Percentiles rank a stretch among this genome's conserved stretches.
Evolutionary conservation across 2,329 filamentous ascomycete genomes (phyloP).

Genomic region (Phaeoacremonium minimum): DNA sequence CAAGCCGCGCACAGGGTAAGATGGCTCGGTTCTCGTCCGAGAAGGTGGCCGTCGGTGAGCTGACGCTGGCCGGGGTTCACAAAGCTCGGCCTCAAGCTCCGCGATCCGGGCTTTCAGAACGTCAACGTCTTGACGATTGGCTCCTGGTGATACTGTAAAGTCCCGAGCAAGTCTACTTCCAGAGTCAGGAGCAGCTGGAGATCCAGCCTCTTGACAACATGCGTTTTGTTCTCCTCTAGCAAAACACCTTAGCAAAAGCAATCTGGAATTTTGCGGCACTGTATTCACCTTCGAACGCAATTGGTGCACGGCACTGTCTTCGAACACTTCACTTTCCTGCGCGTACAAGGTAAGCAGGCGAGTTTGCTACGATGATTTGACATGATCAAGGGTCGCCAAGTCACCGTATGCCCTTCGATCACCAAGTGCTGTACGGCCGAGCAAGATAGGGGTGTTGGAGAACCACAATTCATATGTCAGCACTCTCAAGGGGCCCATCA

Average conservation of each 20-base stretch:
- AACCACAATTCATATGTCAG: too few relatives aligned
- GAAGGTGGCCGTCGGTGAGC: constrained; percentile 7
- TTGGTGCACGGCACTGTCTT: constrained; percentile 18
- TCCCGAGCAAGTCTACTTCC: background rate
- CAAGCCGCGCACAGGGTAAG: background rate
- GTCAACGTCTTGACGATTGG: constrained; percentile 3
- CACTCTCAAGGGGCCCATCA: too few relatives aligned
- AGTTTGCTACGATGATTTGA: constrained; percentile 5
- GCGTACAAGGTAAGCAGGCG: constrained; percentile 15
- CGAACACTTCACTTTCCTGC: constrained; percentile 17
- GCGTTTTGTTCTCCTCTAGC: constrained; percentile 9
- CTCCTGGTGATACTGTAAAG: background rate
- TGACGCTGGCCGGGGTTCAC: constrained; percentile 5
- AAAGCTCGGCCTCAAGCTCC: constrained; percentile 12
- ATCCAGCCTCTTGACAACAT: constrained; percentile 4
- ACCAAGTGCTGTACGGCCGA: too few relatives aligned
- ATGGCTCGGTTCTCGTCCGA: constrained; percentile 1
- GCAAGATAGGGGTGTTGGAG: too few relatives aligned
- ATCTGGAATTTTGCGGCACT: background rate
- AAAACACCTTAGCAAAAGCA: background rate
- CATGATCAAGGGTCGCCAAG: too few relatives aligned
- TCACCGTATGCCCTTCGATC: too few relatives aligned
- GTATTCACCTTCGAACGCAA: constrained; percentile 13
- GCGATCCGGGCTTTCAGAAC: constrained; percentile 8
- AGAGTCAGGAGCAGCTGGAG: background rate